A percentile compares a stretch with the other conserved stretches of the same genome.
Conservation (phyloP, 1,284 basidiomycete species). For the Trichosporon inkin region DNA sequence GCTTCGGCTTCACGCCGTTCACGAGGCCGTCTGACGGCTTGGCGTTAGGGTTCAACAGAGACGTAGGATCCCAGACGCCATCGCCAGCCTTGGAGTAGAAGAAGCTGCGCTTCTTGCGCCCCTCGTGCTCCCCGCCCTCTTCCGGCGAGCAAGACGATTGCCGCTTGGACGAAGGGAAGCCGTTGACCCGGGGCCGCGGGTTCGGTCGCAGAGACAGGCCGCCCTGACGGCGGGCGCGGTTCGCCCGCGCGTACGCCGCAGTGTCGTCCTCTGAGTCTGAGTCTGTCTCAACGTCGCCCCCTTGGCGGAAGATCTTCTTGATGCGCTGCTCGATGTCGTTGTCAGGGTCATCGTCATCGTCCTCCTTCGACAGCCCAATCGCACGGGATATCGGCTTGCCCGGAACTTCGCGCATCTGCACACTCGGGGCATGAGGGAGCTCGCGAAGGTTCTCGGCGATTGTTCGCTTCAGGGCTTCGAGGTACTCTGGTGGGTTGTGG, state of each 20-base stretch:
- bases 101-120: slow-evolving; percentile 26
- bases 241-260: slow-evolving; percentile 24
- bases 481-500: slow-evolving; percentile 75
- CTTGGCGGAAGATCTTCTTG: slow-evolving; percentile 30
- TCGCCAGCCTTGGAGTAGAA: slow-evolving; percentile 23
- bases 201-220: slow-evolving; percentile 23
- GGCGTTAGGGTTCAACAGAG: slow-evolving; percentile 17
- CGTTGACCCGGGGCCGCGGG: slow-evolving; percentile 22
- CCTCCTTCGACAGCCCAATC: slow-evolving; percentile 41
- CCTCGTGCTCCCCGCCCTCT: slow-evolving; percentile 17
- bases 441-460: slow-evolving; percentile 75
- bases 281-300: slow-evolving; percentile 26
- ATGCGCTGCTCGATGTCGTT: slow-evolving; percentile 48
- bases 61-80: slow-evolving; percentile 21
- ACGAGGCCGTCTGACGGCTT: slow-evolving; percentile 18
- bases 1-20: slow-evolving; percentile 25
- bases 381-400: slow-evolving; percentile 43
- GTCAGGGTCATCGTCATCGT: slow-evolving; percentile 48
- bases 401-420: slow-evolving; percentile 80
- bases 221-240: slow-evolving; percentile 28
- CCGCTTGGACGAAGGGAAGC: slow-evolving; percentile 23
- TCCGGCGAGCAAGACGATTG: slow-evolving; percentile 19
- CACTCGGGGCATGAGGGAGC: slow-evolving; percentile 77
- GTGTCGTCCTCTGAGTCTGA: slow-evolving; percentile 28
- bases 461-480: slow-evolving; percentile 69